Evolutionary conservation across 495 filamentous ascomycete genomes (phyloP).

Genomic region (Penicillium longicatenatum): DNA sequence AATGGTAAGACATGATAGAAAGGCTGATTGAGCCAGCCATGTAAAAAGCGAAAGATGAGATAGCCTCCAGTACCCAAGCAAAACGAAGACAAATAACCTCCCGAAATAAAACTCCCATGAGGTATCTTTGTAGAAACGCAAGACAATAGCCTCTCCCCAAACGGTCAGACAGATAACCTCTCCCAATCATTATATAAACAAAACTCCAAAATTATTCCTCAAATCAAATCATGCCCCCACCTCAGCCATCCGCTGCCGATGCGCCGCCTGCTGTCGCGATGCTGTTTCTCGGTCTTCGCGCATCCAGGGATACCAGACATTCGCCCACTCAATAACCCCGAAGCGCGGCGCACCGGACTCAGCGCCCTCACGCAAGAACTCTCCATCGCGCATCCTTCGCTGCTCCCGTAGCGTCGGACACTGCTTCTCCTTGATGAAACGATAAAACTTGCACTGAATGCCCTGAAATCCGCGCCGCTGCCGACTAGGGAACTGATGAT

Average conservation of each 20-base stretch:
- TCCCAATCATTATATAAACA: slow-evolving; percentile 8
- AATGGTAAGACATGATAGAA: slow-evolving; percentile 10
- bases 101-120: slow-evolving; percentile 8
- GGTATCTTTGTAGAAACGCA: slow-evolving; percentile 13
- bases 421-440: slow-evolving; percentile 51
- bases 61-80: not conserved
- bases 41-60: slow-evolving; percentile 5
- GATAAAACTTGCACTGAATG: slow-evolving; percentile 59
- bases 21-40: not conserved
- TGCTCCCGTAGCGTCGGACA: slow-evolving; percentile 50
- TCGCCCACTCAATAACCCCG: slow-evolving; percentile 42
- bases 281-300: slow-evolving; percentile 23
- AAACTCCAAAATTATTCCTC: slow-evolving; percentile 1
- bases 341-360: slow-evolving; percentile 30
- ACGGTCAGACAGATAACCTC: not conserved
- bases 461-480: slow-evolving; percentile 50
- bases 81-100: slow-evolving; percentile 5
- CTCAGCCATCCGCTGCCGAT: slow-evolving; percentile 11
- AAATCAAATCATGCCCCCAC: not conserved
- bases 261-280: not conserved
- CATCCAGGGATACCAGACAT: slow-evolving; percentile 51
- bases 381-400: slow-evolving; percentile 47
- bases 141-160: slow-evolving; percentile 8
- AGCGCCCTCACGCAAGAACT: slow-evolving; percentile 39
- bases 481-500: slow-evolving; percentile 49